These are phyloP conservation scores for Bjerkandera adusta DNA, from an alignment of 1,284 basidiomycete genomes.

Conservation along the genomic window DNA sequence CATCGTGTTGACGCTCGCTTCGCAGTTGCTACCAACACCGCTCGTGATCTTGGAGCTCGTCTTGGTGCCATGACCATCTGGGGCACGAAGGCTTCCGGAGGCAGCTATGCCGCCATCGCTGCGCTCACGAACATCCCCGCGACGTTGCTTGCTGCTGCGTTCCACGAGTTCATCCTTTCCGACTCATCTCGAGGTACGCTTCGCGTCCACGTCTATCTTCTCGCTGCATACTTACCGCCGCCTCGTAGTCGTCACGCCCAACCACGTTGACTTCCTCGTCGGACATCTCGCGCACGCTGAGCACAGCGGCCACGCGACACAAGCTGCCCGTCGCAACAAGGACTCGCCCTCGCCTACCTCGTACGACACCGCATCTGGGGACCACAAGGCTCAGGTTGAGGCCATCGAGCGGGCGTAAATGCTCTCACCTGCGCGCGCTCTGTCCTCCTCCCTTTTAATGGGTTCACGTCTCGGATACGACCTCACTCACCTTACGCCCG, in stretches of 20 bases:
- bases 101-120: constrained; percentile 58
- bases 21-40: constrained; percentile 59
- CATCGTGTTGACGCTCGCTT: constrained; percentile 1
- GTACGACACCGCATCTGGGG: constrained; percentile 9
- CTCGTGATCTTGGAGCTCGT: constrained; percentile 64
- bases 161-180: constrained; percentile 54
- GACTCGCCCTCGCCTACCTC: constrained; percentile 5
- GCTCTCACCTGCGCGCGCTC: too few species aligned
- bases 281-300: constrained; percentile 27
- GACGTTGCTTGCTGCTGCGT: constrained; percentile 45
- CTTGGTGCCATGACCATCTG: constrained; percentile 59
- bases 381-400: constrained; percentile 20
- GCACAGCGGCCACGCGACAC: constrained; percentile 17
- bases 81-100: constrained; percentile 52
- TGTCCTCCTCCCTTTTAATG: too few species aligned
- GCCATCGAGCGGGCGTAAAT: constrained; percentile 17
- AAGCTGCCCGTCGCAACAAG: constrained; percentile 6
- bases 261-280: constrained; percentile 21
- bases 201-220: neutral
- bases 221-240: neutral
- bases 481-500: too few species aligned
- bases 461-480: too few species aligned
- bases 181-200: constrained; percentile 49
- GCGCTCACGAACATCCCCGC: constrained; percentile 67
- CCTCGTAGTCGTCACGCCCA: constrained; percentile 24